A percentile compares a stretch with the other conserved stretches of the same genome.
These are phyloP conservation scores for Xenoacremonium recifei DNA, from an alignment of 2,329 filamentous ascomycete species.

Conservation along the genomic window DNA sequence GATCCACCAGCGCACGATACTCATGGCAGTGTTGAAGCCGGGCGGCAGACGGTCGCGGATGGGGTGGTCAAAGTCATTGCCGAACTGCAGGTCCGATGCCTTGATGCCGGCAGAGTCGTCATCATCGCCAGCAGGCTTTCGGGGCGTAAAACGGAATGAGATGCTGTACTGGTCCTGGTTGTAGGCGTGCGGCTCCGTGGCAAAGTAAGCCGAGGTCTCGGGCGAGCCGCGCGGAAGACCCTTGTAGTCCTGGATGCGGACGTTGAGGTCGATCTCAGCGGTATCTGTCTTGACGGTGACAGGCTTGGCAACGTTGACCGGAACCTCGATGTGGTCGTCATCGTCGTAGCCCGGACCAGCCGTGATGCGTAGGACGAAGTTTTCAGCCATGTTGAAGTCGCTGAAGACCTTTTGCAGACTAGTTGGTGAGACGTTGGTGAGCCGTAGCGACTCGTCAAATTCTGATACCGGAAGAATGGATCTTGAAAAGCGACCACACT, in stretches of 20 bases:
- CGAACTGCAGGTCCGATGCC: constrained; percentile 78
- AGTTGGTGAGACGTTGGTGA: too few relatives aligned
- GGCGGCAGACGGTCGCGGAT: constrained; percentile 84
- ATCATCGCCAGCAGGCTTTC: constrained; percentile 33
- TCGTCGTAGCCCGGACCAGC: constrained; percentile 76
- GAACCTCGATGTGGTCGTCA: constrained; percentile 68
- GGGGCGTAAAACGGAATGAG: constrained; percentile 74
- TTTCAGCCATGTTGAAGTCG: constrained; percentile 57
- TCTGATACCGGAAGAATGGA: too few relatives aligned
- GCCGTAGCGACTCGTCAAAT: too few relatives aligned
- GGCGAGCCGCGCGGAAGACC: constrained; percentile 75
- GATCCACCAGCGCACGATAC: constrained; percentile 84
- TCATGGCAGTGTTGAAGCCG: constrained; percentile 81
- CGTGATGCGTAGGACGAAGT: constrained; percentile 79
- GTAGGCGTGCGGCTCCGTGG: constrained; percentile 61
- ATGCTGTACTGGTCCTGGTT: constrained; percentile 82
- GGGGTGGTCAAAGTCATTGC: constrained; percentile 92
- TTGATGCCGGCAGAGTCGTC: constrained; percentile 51
- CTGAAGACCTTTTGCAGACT: too few relatives aligned
- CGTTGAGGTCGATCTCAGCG: constrained; percentile 66
- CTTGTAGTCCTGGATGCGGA: constrained; percentile 66
- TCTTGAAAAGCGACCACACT: too few relatives aligned
- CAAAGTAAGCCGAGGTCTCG: constrained; percentile 74
- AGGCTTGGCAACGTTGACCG: constrained; percentile 69
- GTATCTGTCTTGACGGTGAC: constrained; percentile 61